Conservation (phyloP, 768 basidiomycete genomes). For the Psilocybe cyanescens region DNA sequence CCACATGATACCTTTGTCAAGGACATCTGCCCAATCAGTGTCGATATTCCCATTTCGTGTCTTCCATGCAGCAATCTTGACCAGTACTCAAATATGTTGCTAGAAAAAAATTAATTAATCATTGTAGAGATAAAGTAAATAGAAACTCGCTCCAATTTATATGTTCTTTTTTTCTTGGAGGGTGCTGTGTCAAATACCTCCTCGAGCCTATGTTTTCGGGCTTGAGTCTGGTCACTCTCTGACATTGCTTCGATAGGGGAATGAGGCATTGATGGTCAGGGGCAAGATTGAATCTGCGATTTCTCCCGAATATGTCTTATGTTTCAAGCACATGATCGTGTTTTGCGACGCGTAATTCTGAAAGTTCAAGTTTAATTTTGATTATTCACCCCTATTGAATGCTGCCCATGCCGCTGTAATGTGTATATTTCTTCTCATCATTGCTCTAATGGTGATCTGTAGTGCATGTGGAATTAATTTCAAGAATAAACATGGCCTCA, state of each 20-base stretch:
- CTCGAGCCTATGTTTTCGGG: too few relatives aligned
- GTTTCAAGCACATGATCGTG: too few relatives aligned
- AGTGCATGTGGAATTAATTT: background rate
- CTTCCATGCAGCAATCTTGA: background rate
- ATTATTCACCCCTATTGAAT: background rate
- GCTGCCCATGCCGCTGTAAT: background rate
- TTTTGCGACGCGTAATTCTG: background rate
- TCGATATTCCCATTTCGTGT: background rate
- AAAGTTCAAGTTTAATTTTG: background rate
- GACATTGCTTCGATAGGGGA: too few relatives aligned
- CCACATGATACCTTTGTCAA: background rate
- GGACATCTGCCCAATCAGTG: background rate
- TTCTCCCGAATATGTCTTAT: too few relatives aligned
- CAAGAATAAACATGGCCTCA: background rate
- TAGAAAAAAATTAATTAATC: background rate
- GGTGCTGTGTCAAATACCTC: too few relatives aligned
- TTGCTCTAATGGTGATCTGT: background rate
- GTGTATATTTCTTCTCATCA: background rate
- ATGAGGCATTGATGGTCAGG: too few relatives aligned
- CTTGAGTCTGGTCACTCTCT: too few relatives aligned
- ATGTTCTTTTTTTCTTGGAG: too few relatives aligned
- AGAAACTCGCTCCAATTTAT: background rate
- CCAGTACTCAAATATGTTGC: background rate
- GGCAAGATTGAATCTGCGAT: too few relatives aligned
- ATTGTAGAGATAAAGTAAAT: background rate